Evolutionary conservation across 176 grass and related monocot species (phyloP).

Genomic region (Oryza australiensis): DNA sequence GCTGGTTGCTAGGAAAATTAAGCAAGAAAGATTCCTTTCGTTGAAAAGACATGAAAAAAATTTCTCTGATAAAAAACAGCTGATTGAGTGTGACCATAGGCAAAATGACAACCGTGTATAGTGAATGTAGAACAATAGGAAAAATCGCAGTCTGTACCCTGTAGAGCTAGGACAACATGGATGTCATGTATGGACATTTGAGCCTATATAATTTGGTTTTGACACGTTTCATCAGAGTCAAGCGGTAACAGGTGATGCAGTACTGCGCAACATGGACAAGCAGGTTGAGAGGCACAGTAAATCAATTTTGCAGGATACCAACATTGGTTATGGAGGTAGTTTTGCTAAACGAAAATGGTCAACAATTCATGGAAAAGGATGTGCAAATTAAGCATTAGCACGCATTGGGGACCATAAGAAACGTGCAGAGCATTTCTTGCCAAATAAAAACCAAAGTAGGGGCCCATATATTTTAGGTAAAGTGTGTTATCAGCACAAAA

Average conservation of each 20-base stretch:
- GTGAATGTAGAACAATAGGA: not conserved
- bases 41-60: not conserved
- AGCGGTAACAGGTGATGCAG: not conserved
- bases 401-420: conserved; percentile 25
- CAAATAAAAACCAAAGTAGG: conserved; percentile 35
- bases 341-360: not conserved
- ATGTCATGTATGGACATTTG: not conserved
- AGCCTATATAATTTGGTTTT: not conserved
- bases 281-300: not conserved
- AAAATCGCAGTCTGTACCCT: not conserved
- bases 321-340: not conserved
- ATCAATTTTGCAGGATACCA: not conserved
- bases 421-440: conserved; percentile 11
- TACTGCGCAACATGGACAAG: not conserved
- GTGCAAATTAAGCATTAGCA: conserved; percentile 8
- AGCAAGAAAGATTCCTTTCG: conserved; percentile 2
- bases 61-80: conserved; percentile 11
- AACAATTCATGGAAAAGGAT: conserved; percentile 21
- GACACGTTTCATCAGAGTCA: not conserved
- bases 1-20: not conserved
- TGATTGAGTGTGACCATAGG: not conserved
- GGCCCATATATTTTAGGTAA: conserved; percentile 4
- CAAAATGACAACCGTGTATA: not conserved
- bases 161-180: not conserved
- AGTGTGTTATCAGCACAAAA: not conserved